These are phyloP conservation scores for Trichoderma lentiforme DNA, from an alignment of 2,329 filamentous ascomycete genomes.

Conservation along the genomic window DNA sequence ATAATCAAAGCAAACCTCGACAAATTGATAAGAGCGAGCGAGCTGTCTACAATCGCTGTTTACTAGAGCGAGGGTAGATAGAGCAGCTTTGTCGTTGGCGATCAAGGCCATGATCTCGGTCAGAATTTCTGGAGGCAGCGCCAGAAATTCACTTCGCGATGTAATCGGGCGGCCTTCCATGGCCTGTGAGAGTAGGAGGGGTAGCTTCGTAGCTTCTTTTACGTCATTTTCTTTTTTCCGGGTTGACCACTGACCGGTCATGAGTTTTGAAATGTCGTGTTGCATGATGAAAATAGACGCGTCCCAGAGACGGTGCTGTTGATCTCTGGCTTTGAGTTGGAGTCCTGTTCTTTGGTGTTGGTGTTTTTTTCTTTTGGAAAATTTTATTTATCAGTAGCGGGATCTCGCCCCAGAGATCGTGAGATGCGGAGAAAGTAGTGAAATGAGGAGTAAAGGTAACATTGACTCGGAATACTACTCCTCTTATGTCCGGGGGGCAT, in stretches of 20 bases:
- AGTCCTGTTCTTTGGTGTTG: background rate
- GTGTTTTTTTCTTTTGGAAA: background rate
- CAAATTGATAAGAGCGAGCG: slow-evolving; percentile 20
- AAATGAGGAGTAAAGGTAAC: background rate
- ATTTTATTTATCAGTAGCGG: background rate
- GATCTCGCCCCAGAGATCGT: background rate
- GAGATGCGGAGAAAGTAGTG: background rate
- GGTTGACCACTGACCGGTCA: background rate
- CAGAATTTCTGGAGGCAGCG: slow-evolving; percentile 19
- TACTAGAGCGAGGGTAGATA: slow-evolving; percentile 21
- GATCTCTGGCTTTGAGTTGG: background rate
- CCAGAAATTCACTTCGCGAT: slow-evolving; percentile 12
- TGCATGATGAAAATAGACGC: background rate
- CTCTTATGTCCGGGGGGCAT: background rate
- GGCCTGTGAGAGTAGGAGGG: slow-evolving; percentile 16
- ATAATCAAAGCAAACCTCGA: slow-evolving; percentile 19
- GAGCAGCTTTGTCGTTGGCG: slow-evolving; percentile 15
- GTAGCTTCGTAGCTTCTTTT: background rate
- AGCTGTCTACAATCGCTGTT: slow-evolving; percentile 23
- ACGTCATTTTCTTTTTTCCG: background rate
- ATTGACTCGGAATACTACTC: background rate
- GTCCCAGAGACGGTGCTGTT: background rate
- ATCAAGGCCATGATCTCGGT: slow-evolving; percentile 14
- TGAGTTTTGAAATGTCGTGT: background rate
- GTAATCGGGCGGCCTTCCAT: background rate